phyloP scores from a whole-genome alignment of 352 stramenopile genomes.

The Phytophthora constricta region DNA sequence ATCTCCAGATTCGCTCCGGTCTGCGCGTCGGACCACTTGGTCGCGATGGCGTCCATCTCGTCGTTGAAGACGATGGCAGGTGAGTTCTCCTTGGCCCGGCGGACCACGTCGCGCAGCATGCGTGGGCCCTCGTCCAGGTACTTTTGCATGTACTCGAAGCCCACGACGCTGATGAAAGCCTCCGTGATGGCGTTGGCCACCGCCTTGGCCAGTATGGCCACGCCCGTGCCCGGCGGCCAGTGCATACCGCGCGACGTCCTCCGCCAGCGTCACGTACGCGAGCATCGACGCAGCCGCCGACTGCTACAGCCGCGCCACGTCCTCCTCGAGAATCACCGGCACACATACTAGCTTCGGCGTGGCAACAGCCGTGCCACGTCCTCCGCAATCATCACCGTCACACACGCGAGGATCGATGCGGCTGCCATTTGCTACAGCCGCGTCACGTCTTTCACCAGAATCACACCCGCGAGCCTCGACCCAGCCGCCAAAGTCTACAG shows the following conservation, averaged over 20 bases:
- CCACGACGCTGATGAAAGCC: slow-evolving; percentile 98
- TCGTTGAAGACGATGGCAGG: slow-evolving; percentile 99
- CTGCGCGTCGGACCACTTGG: slow-evolving; percentile 99
- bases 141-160: slow-evolving; percentile 99
- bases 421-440: too few species aligned
- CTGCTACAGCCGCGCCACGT: too few species aligned
- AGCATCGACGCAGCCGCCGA: too few species aligned
- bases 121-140: slow-evolving; percentile 99
- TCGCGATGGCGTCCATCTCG: slow-evolving; percentile 99
- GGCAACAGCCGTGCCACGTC: too few species aligned
- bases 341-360: too few species aligned
- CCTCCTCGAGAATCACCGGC: too few species aligned
- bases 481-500: too few species aligned
- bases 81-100: slow-evolving; percentile 99
- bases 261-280: too few species aligned
- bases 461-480: too few species aligned
- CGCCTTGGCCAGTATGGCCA: slow-evolving; percentile 99
- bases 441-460: too few species aligned
- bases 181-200: slow-evolving; percentile 99
- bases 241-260: slow-evolving; percentile 98
- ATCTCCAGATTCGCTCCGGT: slow-evolving; percentile 96
- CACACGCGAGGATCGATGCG: too few species aligned
- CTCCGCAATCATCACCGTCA: too few species aligned
- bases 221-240: slow-evolving; percentile 95
- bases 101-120: slow-evolving; percentile 99